These are phyloP conservation scores for Podospora bellae-mahoneyi DNA, from an alignment of 495 filamentous ascomycete genomes.

Conservation along the genomic window DNA sequence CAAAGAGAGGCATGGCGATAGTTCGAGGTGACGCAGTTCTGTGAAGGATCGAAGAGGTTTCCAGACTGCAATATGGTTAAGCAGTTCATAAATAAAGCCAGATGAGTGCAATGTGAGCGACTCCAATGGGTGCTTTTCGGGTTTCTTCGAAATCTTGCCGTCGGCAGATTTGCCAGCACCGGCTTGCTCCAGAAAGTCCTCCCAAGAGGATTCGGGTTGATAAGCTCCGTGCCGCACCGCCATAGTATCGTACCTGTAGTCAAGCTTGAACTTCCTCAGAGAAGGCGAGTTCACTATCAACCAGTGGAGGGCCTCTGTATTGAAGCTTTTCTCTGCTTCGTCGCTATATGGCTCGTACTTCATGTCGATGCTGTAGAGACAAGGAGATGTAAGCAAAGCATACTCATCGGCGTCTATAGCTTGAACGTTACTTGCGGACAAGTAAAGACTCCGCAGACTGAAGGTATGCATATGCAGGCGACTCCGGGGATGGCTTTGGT, in stretches of 20 bases:
- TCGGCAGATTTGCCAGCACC: not conserved
- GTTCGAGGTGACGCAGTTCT: not conserved
- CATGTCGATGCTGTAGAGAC: constrained; percentile 10
- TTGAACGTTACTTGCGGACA: not conserved
- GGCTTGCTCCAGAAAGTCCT: not conserved
- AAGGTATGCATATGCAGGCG: constrained; percentile 10
- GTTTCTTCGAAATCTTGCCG: not conserved
- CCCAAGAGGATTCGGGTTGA: not conserved
- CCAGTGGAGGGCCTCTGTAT: not conserved
- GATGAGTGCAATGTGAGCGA: not conserved
- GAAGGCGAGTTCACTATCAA: not conserved
- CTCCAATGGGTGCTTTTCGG: not conserved
- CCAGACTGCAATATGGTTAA: not conserved
- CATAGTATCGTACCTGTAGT: not conserved
- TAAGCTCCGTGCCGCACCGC: not conserved
- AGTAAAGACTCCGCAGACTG: constrained; percentile 11
- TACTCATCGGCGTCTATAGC: constrained; percentile 12
- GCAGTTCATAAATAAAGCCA: not conserved
- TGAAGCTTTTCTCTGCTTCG: not conserved
- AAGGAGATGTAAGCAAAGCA: constrained; percentile 6
- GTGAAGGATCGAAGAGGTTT: not conserved
- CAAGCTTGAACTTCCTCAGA: not conserved
- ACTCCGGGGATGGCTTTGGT: not conserved
- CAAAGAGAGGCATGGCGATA: not conserved
- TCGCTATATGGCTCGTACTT: not conserved